phyloP scores from a whole-genome alignment of 2,329 filamentous ascomycete genomes.

The Trichophyton equinum region DNA sequence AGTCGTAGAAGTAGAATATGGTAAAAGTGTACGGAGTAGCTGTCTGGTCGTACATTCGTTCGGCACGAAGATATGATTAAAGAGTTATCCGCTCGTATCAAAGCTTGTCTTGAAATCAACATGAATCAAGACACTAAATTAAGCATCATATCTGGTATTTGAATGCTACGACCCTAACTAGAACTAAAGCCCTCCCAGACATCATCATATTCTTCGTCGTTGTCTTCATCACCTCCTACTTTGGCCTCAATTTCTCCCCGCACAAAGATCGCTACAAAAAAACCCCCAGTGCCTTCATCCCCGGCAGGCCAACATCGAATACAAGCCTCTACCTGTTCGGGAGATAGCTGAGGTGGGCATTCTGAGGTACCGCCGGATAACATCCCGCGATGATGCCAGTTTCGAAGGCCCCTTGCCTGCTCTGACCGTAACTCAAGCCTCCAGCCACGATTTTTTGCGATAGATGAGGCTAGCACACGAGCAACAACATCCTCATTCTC shows the following conservation, averaged over 20 bases:
- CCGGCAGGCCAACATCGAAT: conserved; percentile 73
- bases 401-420: conserved; percentile 62
- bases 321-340: conserved; percentile 53
- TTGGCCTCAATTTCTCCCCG: conserved; percentile 35
- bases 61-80: too few species aligned
- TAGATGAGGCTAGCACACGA: conserved; percentile 53
- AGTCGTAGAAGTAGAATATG: neutral
- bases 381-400: conserved; percentile 59
- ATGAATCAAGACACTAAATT: too few species aligned
- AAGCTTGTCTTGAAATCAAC: too few species aligned
- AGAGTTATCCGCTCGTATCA: too few species aligned
- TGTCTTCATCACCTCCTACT: neutral
- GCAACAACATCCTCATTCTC: conserved; percentile 84
- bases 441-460: conserved; percentile 62
- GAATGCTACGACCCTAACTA: neutral
- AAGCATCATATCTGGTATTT: too few species aligned
- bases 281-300: conserved; percentile 77
- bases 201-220: neutral
- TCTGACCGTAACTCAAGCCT: conserved; percentile 56
- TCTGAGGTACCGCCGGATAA: conserved; percentile 10
- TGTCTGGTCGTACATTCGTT: too few species aligned
- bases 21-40: neutral
- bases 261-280: conserved; percentile 85
- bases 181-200: neutral
- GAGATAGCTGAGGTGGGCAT: conserved; percentile 18